These are phyloP conservation scores for Cornus florida DNA, from an alignment of 148 eudicot species.

Conservation along the genomic window DNA sequence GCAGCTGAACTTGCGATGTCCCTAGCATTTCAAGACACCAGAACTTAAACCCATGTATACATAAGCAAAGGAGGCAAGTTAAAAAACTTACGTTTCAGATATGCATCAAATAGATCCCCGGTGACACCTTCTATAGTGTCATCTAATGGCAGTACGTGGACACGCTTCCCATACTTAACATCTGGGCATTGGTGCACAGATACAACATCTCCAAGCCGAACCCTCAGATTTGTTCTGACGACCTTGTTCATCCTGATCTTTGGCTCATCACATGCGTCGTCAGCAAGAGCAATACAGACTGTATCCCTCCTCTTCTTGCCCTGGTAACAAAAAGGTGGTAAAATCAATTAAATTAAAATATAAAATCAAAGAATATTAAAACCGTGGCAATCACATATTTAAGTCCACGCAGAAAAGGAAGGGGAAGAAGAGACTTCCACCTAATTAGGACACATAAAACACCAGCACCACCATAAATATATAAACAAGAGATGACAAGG, in stretches of 20 bases:
- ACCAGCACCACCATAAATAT: too few relatives aligned
- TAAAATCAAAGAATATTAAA: not conserved
- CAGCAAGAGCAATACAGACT: slow-evolving; percentile 31
- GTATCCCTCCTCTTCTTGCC: slow-evolving; percentile 29
- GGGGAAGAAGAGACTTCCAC: not conserved
- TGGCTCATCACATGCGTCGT: slow-evolving; percentile 26
- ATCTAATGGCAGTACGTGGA: slow-evolving; percentile 34
- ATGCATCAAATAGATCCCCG: slow-evolving; percentile 37
- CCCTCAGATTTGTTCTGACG: slow-evolving; percentile 22
- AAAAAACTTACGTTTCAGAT: slow-evolving; percentile 31
- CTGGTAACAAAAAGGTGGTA: slow-evolving; percentile 3
- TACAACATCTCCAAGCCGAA: slow-evolving; percentile 22
- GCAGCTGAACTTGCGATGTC: too few relatives aligned
- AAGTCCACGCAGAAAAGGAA: not conserved
- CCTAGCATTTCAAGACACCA: too few relatives aligned
- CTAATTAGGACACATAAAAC: too few relatives aligned
- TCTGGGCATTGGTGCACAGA: slow-evolving; percentile 26
- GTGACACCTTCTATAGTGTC: slow-evolving; percentile 42
- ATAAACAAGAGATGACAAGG: too few relatives aligned
- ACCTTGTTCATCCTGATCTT: slow-evolving; percentile 31
- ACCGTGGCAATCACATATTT: not conserved
- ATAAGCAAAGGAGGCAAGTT: not conserved
- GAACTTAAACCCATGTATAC: too few relatives aligned
- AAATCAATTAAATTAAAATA: not conserved
- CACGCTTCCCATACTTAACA: slow-evolving; percentile 32